These are phyloP conservation scores for Rubus parviflorus DNA, from an alignment of 306 rosid genomes.

Conservation along the genomic window DNA sequence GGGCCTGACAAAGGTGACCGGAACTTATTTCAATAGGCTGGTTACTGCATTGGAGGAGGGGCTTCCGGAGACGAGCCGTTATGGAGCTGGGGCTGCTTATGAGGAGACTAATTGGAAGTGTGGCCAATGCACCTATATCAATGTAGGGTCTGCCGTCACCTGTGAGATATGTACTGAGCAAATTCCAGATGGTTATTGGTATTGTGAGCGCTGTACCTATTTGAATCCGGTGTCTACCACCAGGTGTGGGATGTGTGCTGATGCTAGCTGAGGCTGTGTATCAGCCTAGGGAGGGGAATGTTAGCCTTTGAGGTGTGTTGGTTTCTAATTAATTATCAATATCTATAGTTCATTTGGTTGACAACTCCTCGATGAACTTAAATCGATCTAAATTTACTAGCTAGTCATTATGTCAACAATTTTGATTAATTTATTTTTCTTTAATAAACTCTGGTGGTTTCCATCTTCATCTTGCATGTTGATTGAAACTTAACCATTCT, in stretches of 20 bases:
- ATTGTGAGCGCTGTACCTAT: neutral
- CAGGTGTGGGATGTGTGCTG: neutral
- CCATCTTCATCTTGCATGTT: neutral
- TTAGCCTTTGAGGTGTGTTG: neutral
- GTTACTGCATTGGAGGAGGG: constrained; percentile 3
- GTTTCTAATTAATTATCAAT: neutral
- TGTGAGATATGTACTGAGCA: neutral
- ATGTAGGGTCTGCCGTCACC: neutral
- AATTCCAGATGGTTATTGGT: neutral
- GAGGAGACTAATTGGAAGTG: neutral
- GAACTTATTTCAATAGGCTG: neutral
- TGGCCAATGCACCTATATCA: neutral
- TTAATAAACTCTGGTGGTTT: neutral
- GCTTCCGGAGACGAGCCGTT: neutral
- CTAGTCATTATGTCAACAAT: neutral
- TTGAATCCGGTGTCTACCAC: neutral
- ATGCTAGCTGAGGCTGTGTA: neutral
- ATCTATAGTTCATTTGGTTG: neutral
- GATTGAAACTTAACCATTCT: neutral
- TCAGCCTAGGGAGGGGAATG: neutral
- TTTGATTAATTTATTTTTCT: neutral
- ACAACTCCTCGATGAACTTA: neutral
- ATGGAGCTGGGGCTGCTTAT: neutral
- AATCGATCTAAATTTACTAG: neutral
- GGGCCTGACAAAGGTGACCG: constrained; percentile 1